Percentiles rank a stretch among this genome's conserved stretches.
Evolutionary conservation across 352 stramenopile species (phyloP).

Genomic region (Phytophthora brassicae): DNA sequence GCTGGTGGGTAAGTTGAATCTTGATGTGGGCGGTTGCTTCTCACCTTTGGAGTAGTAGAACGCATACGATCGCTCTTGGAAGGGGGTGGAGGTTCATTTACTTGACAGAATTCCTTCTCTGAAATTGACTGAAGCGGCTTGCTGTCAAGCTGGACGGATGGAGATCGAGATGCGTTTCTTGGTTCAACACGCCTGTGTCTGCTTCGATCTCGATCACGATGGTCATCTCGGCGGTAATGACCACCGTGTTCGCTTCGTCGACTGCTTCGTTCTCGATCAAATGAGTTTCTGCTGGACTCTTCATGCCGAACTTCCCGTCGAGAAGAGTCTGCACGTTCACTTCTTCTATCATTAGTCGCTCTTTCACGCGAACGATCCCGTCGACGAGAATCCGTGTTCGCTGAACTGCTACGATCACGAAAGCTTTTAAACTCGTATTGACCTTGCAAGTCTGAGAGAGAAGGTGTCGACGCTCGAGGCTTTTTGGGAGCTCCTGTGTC

Average conservation of each 20-base stretch:
- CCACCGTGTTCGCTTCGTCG: constrained; percentile 10
- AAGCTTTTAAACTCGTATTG: constrained; percentile 30
- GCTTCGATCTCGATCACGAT: constrained; percentile 11
- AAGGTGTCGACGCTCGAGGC: constrained; percentile 8
- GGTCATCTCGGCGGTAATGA: constrained; percentile 14
- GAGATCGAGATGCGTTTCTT: constrained; percentile 14
- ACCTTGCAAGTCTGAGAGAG: constrained; percentile 16
- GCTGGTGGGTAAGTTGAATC: constrained; percentile 20
- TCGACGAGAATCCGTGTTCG: constrained; percentile 9
- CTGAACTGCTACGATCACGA: constrained; percentile 23
- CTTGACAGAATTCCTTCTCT: constrained; percentile 57
- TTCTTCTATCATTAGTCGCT: constrained; percentile 6
- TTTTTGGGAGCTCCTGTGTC: constrained; percentile 21
- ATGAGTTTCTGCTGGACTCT: constrained; percentile 7
- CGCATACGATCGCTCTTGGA: constrained; percentile 16
- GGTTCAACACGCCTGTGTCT: background rate
- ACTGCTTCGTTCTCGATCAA: constrained; percentile 10
- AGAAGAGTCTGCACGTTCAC: constrained; percentile 6
- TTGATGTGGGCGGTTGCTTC: constrained; percentile 23
- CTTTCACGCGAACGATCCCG: constrained; percentile 12
- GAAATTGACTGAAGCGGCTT: constrained; percentile 42
- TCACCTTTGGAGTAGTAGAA: constrained; percentile 15
- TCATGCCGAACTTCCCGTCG: constrained; percentile 10
- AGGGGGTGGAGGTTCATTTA: constrained; percentile 38
- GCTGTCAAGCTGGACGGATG: constrained; percentile 3